Percentiles rank a stretch among this genome's conserved stretches.
phyloP scores from a whole-genome alignment of 2,329 filamentous ascomycete genomes.

The Sarocladiaceae sp. region DNA sequence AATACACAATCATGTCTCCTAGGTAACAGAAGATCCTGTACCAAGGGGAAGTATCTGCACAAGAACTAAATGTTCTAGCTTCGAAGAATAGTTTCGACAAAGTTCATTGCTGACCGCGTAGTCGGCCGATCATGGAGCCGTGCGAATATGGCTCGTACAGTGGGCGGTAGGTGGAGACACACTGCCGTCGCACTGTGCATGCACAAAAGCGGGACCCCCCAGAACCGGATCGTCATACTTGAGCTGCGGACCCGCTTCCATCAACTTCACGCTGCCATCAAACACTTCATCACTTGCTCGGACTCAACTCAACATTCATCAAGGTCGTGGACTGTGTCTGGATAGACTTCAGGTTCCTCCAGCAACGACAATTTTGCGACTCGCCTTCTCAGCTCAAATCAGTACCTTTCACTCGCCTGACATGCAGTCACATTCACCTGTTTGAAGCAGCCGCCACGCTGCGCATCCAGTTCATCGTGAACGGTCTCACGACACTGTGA shows the following conservation, averaged over 20 bases:
- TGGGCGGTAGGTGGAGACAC: not conserved
- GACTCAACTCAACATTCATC: too few relatives aligned
- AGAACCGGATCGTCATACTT: constrained; percentile 6
- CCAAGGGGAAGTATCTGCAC: too few relatives aligned
- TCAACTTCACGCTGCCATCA: constrained; percentile 5
- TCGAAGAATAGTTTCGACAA: too few relatives aligned
- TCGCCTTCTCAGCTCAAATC: not conserved
- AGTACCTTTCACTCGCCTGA: not conserved
- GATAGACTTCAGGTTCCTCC: too few relatives aligned
- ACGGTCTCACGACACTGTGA: not conserved
- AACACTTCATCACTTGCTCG: not conserved
- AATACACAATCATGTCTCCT: too few relatives aligned
- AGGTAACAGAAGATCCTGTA: too few relatives aligned
- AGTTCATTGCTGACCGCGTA: too few relatives aligned
- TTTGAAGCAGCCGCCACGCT: not conserved
- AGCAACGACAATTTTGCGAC: not conserved
- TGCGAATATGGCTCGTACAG: too few relatives aligned
- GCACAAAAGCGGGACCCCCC: not conserved
- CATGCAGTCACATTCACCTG: not conserved
- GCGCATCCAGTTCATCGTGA: not conserved
- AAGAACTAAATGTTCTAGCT: too few relatives aligned
- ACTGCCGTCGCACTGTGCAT: not conserved
- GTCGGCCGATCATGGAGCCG: too few relatives aligned
- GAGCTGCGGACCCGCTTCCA: not conserved
- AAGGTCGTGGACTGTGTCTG: too few relatives aligned